Conservation (phyloP, 495 filamentous ascomycete genomes). For the Penicillium waksmanii region DNA sequence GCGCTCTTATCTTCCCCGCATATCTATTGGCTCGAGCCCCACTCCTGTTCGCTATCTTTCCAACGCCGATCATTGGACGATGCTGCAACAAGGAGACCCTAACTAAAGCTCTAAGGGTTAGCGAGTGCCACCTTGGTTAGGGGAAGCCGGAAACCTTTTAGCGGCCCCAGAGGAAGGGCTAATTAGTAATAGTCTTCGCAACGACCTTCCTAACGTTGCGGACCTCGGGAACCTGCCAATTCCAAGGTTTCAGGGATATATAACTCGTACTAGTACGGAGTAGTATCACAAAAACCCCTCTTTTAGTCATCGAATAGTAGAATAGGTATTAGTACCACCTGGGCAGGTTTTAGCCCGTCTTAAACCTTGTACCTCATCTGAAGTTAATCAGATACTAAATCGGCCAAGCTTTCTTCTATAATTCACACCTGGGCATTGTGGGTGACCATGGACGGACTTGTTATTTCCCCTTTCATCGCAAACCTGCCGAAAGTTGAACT, state of each 20-base stretch:
- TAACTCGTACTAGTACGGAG: too few species aligned
- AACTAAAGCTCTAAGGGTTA: not conserved
- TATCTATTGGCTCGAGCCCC: not conserved
- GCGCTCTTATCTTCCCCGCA: constrained; percentile 5
- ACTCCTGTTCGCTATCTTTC: not conserved
- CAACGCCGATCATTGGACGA: not conserved
- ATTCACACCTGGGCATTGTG: not conserved
- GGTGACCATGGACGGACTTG: constrained; percentile 34
- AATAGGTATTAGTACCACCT: too few species aligned
- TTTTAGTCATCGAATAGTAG: constrained; percentile 1
- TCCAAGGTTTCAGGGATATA: too few species aligned
- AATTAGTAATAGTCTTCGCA: not conserved
- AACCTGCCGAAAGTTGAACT: constrained; percentile 48
- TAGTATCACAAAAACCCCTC: not conserved
- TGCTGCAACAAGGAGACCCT: not conserved
- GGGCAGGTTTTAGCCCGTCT: too few species aligned
- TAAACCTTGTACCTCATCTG: too few species aligned
- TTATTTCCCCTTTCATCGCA: constrained; percentile 35
- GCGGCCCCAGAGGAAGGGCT: not conserved
- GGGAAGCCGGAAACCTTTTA: not conserved
- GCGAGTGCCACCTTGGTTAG: too few species aligned
- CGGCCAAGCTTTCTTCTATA: not conserved
- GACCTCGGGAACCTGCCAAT: constrained; percentile 4
- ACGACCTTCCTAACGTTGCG: constrained; percentile 4
- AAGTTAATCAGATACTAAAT: not conserved